These are phyloP conservation scores for Huntiella abstrusa DNA, from an alignment of 2,329 filamentous ascomycete species.

Conservation along the genomic window DNA sequence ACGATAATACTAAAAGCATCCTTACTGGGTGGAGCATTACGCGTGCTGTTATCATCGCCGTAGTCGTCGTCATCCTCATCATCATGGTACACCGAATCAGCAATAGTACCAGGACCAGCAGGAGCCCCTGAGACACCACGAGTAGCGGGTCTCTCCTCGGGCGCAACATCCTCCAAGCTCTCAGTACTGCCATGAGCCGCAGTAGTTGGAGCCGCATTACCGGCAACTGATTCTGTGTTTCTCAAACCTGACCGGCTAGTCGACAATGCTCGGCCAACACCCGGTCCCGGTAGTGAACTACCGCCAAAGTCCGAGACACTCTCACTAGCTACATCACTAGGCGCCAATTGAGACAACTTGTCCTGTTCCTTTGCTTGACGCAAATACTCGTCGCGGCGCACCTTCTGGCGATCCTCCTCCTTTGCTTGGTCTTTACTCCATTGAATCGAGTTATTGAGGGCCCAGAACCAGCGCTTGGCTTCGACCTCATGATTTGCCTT, in stretches of 20 bases:
- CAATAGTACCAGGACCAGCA: constrained; percentile 1
- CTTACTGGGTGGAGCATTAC: constrained; percentile 58
- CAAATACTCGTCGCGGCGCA: constrained; percentile 55
- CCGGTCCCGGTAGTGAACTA: constrained; percentile 3
- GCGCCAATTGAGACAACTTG: constrained; percentile 28
- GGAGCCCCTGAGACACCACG: constrained; percentile 16
- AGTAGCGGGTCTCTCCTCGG: constrained; percentile 24
- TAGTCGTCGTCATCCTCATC: constrained; percentile 64
- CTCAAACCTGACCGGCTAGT: constrained; percentile 4
- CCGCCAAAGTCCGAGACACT: constrained; percentile 25
- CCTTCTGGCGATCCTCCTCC: constrained; percentile 64
- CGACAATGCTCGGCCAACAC: constrained; percentile 15
- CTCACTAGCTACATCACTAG: constrained; percentile 30
- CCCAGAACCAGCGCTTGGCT: constrained; percentile 98
- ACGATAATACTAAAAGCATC: constrained; percentile 96
- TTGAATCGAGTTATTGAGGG: constrained; percentile 94
- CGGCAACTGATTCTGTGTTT: constrained; percentile 8
- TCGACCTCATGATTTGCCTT: constrained; percentile 98
- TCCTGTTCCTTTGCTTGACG: constrained; percentile 63
- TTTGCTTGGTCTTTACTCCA: constrained; percentile 95
- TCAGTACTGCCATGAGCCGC: constrained; percentile 23
- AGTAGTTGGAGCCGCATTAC: constrained; percentile 23
- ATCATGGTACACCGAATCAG: constrained; percentile 21
- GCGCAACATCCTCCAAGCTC: constrained; percentile 33
- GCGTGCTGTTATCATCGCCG: constrained; percentile 54